phyloP scores from a whole-genome alignment of 1,139 yeast species.

The Saccharomyces pastorianus region DNA sequence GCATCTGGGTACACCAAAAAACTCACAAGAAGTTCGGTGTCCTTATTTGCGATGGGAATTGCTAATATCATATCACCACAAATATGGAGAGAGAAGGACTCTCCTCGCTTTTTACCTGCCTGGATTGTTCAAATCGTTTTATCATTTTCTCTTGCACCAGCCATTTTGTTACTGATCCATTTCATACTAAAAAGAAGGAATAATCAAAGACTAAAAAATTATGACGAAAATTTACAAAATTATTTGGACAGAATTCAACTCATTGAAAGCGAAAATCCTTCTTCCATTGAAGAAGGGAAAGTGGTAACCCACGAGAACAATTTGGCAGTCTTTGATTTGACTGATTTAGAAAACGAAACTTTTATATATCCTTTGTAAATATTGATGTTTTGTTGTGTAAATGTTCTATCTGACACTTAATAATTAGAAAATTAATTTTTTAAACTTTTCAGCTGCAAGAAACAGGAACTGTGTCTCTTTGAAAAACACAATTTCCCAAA shows the following conservation, averaged over 20 bases:
- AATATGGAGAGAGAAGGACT: conserved; percentile 36
- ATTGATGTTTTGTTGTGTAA: neutral
- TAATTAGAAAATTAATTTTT: neutral
- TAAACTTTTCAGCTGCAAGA: neutral
- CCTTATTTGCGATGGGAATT: conserved; percentile 35
- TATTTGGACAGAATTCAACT: conserved; percentile 18
- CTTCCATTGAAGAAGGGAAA: conserved; percentile 27
- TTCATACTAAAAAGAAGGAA: conserved; percentile 36
- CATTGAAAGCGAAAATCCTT: conserved; percentile 31
- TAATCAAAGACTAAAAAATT: conserved; percentile 25
- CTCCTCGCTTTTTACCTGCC: conserved; percentile 40
- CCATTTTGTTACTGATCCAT: conserved; percentile 35
- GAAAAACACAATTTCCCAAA: neutral
- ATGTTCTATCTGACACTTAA: neutral
- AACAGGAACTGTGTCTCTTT: neutral
- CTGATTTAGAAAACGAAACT: conserved; percentile 41
- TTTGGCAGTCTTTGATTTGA: conserved; percentile 38
- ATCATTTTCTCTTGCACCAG: conserved; percentile 39
- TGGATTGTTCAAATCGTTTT: conserved; percentile 49
- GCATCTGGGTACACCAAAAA: conserved; percentile 40
- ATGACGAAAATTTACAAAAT: conserved; percentile 5
- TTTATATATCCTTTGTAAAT: conserved; percentile 37
- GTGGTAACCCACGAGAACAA: neutral
- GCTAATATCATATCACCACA: conserved; percentile 43
- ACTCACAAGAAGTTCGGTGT: conserved; percentile 35